A percentile compares a stretch with the other conserved stretches of the same genome.
Conservation (phyloP, 768 basidiomycete species). For the Suillus placidus region DNA sequence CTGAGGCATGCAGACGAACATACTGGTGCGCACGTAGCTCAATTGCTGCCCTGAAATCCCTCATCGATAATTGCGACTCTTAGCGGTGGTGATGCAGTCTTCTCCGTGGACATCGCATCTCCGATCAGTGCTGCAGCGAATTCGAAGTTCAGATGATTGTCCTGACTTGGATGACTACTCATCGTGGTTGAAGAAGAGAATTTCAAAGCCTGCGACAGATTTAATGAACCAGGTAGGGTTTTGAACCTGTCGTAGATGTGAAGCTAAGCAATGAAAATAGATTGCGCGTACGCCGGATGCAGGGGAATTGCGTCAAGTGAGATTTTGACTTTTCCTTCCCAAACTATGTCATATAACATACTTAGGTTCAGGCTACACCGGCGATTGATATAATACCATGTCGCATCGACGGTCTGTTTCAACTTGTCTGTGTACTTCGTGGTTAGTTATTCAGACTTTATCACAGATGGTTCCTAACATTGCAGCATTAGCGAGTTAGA, state of each 20-base stretch:
- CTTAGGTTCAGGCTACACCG: not conserved
- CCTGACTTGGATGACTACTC: conserved; percentile 26
- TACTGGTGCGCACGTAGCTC: conserved; percentile 28
- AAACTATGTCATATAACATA: not conserved
- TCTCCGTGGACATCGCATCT: conserved; percentile 55
- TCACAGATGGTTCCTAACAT: not conserved
- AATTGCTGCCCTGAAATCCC: not conserved
- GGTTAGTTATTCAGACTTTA: not conserved
- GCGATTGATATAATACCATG: conserved; percentile 22
- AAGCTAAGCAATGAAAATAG: not conserved
- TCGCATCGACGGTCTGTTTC: conserved; percentile 17
- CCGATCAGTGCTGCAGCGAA: conserved; percentile 37
- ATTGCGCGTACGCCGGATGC: not conserved
- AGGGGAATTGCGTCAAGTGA: not conserved
- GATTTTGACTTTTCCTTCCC: not conserved
- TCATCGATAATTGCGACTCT: not conserved
- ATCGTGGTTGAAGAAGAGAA: conserved; percentile 33
- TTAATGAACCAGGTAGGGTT: conserved; percentile 33
- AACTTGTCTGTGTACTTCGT: conserved; percentile 19
- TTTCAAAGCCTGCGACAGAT: conserved; percentile 28
- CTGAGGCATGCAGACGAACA: conserved; percentile 27
- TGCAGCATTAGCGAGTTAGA: conserved; percentile 20
- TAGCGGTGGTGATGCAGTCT: not conserved
- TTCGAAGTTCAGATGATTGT: conserved; percentile 24
- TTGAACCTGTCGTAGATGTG: not conserved